Base-by-base conservation (phyloP, 805 yeast genomes). In the Torulaspora maleeae region DNA sequence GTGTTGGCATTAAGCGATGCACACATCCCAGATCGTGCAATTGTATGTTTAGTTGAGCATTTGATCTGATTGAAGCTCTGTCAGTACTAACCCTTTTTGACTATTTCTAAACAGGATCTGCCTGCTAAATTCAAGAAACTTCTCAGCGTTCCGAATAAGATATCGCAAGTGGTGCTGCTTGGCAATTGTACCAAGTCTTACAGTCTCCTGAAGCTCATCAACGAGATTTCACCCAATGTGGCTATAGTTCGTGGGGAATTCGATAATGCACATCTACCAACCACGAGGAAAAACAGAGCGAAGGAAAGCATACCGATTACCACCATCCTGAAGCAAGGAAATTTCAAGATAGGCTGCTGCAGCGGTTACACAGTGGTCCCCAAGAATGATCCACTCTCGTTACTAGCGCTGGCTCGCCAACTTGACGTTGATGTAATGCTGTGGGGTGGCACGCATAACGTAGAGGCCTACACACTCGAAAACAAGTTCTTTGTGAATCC, bases 401-500 rank as follows among this genome's bases (percentile, higher is more conserved):
- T 93, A 44, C 72, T 87, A 49, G 78, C 86, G 0, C 75, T 85
- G 48, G 96, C 98, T 1, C 75, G 99, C 49, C 88, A 88, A 67
- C 74, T 90, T 73, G 95, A 90, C 61, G 97, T 86, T 32, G 98
- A 93, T 64, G 77, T 93, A 4, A 70, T 93, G 53, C 72, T 93
- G 11, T 88, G 93, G 85, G 97, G 98, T 11, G 95, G 96, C 0
- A 84, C 95, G 1, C 95, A 88, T 62, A 79, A 80, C 52, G 95
- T 88, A 4, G 98, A 91, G 60, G 96, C 97, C 0, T 91, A 89
- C 59, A 86, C 93, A 8, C 69, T 90, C 47, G 98, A 89, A 53
- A 95, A 95, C 17, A 87, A 86, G 66, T 87, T 90, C 63, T 93
- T 93, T 59, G 76, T 93, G n/a, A 91, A 87, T 63, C 98, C 99